Conservation (phyloP, 371 early-diverging fungal species). For the Apophysomyces trapeziformis region DNA sequence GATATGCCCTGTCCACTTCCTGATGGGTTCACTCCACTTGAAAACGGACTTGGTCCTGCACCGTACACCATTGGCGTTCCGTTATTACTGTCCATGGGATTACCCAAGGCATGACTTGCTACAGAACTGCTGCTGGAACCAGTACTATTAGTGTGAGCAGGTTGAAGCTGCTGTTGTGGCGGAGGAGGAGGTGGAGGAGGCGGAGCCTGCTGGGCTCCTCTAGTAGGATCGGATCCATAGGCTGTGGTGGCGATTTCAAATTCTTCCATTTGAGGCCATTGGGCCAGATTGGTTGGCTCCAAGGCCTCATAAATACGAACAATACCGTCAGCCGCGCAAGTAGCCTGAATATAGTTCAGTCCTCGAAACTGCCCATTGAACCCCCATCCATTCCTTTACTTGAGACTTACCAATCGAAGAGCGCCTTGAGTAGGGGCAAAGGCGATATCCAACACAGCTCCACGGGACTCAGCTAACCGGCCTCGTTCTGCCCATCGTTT, state of each 20-base stretch:
- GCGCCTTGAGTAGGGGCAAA: constrained; percentile 86
- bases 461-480: constrained; percentile 72
- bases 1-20: constrained; percentile 30
- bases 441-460: constrained; percentile 84
- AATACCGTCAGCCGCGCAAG: constrained; percentile 84
- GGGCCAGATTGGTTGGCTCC: constrained; percentile 77
- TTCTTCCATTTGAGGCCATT: constrained; percentile 84
- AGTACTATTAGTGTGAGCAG: constrained; percentile 38
- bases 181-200: constrained; percentile 12
- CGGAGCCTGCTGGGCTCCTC: constrained; percentile 13
- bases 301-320: constrained; percentile 91
- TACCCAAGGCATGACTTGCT: constrained; percentile 40
- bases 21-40: constrained; percentile 7
- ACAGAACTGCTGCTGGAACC: constrained; percentile 41
- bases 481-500: constrained; percentile 73
- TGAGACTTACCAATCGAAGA: constrained; percentile 64
- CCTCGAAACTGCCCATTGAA: background rate
- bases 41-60: constrained; percentile 18
- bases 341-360: constrained; percentile 58
- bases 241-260: constrained; percentile 47
- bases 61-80: background rate
- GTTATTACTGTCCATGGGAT: constrained; percentile 27
- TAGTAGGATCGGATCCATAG: constrained; percentile 13
- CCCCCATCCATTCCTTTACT: background rate
- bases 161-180: constrained; percentile 26